Base-by-base conservation (phyloP, 768 basidiomycete species). In the Leccinum truebloodii region DNA sequence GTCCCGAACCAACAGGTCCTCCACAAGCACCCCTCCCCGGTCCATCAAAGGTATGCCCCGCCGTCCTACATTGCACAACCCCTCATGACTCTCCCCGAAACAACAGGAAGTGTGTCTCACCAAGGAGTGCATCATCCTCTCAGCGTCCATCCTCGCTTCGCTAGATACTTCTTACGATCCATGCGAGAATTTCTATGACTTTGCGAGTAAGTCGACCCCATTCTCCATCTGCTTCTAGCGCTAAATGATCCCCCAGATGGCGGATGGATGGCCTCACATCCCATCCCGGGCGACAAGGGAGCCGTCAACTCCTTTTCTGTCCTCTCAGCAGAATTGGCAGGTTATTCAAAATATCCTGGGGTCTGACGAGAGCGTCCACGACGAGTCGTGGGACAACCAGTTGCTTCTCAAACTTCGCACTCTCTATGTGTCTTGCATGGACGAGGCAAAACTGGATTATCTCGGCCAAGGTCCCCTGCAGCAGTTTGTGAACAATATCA, bases 181-280 rank as follows among this genome's bases (percentile, higher is more conserved):
- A 0, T 99, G 97, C 74, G 92, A 98, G 65, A 89, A 94, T 75
- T 97, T 98, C 73, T 98, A 95, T 70, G 84, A 89, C 63, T 98
- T 87, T 76, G 86, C 95, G 10, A 95, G 94, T 95, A 69, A 68
- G 92, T 86, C 9, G 13, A 37, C 56, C 34, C 35, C 56, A 20
- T 53, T 22, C 48, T 41, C 24, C 10, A 44, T 12, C 49, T n/a
- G 26, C 37, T 54, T 37, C 46, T 58, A 56, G 41, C 49, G 22
- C 64, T 65, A 20, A 61, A 18, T 41, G 37, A 44, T 52, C 6
- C 32, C 13, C 16, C 57, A 95, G 92, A 89, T 69, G 92, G 93
- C 18, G 94, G 94, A 13, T 99, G 96, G 96, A 79, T 90, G 20
- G 83, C 83, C 46, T 75, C 79, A 0, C 87, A 98, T 71, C 90